Evolutionary conservation across 306 rosid species (phyloP), one percentile per base, ranked within the genome.

Genomic region (Quercus bicolor): DNA sequence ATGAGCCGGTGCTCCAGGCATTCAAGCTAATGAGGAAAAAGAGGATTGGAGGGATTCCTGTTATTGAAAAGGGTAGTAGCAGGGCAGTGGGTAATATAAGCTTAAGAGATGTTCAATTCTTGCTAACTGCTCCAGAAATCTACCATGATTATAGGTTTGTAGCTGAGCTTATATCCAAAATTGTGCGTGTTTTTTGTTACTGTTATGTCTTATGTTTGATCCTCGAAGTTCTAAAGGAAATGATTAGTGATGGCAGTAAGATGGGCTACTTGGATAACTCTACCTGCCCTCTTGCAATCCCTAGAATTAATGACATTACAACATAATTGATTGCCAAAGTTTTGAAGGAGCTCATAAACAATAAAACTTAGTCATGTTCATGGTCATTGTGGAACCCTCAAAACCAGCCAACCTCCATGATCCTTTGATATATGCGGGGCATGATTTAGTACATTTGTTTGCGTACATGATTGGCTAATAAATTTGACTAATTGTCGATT

Each of bases 1-100:
- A 93, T 74, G 98, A 93, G 75, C 96, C 96, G 0, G 99, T 96
- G 82, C 93, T 96, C 29, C 98, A 93, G 85, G 99, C 99, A 20
- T 96, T 96, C 79, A 96, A 93, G 89, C 55, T 86, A 79, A 96
- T 96, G 98, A 86, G 96, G 91, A 96, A 89, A 84, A 88, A 85
- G 86, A 90, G 88, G 90, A 62, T 93, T 54, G 98, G 98, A 81
- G 99, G 94, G 66, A 59, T 96, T 43, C 99, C 99, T 18, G 89
- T 93, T 56, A 79, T 96, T 11, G 85, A 88, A 77, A 91, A 62
- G 56, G 91, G 90, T 2, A 79, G 92, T 48, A 85, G 26, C 84
- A 91, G 5, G 79, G 86, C 94, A 56, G 89, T 93, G 69, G 98
- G 98, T 61, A 93, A 91, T 76, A 89, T 96, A 53, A 89, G 93